Evolutionary conservation across 2,329 filamentous ascomycete species (phyloP).

Genomic region (Penicillium sp.): DNA sequence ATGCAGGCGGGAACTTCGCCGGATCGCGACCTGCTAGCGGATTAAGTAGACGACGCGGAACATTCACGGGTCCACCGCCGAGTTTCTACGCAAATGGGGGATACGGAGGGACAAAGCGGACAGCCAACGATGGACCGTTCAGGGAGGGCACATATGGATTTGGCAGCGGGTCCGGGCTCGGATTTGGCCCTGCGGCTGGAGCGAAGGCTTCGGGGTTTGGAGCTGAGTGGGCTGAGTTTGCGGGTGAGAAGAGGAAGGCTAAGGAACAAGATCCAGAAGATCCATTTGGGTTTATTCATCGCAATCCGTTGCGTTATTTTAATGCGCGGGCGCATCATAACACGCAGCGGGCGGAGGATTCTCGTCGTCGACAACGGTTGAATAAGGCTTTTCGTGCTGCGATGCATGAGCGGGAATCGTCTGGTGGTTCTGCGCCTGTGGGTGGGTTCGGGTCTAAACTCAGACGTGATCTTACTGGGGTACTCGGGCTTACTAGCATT

Average conservation of each 20-base stretch:
- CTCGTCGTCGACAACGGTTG: conserved; percentile 52
- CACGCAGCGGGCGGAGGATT: conserved; percentile 71
- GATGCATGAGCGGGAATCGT: conserved; percentile 30
- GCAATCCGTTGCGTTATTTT: conserved; percentile 73
- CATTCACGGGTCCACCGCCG: conserved; percentile 84
- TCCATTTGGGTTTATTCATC: conserved; percentile 42
- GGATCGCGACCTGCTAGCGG: conserved; percentile 76
- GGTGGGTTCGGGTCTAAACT: background rate
- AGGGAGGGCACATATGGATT: conserved; percentile 25
- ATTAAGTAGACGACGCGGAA: conserved; percentile 72
- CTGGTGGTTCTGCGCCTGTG: conserved; percentile 12
- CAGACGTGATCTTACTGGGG: conserved; percentile 36
- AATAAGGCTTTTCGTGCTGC: conserved; percentile 34
- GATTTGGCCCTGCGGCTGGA: conserved; percentile 3
- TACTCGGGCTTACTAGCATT: too few species aligned
- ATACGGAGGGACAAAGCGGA: conserved; percentile 70
- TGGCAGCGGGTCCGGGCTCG: conserved; percentile 21
- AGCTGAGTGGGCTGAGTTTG: background rate
- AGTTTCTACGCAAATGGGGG: conserved; percentile 84
- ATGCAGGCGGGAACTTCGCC: conserved; percentile 49
- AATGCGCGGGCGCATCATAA: conserved; percentile 72
- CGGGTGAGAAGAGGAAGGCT: background rate
- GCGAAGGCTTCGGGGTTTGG: conserved; percentile 4
- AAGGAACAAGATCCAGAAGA: conserved; percentile 33
- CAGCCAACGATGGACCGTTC: conserved; percentile 38